phyloP scores from a whole-genome alignment of 2,329 filamentous ascomycete genomes.

The Trichoderma koningiopsis region DNA sequence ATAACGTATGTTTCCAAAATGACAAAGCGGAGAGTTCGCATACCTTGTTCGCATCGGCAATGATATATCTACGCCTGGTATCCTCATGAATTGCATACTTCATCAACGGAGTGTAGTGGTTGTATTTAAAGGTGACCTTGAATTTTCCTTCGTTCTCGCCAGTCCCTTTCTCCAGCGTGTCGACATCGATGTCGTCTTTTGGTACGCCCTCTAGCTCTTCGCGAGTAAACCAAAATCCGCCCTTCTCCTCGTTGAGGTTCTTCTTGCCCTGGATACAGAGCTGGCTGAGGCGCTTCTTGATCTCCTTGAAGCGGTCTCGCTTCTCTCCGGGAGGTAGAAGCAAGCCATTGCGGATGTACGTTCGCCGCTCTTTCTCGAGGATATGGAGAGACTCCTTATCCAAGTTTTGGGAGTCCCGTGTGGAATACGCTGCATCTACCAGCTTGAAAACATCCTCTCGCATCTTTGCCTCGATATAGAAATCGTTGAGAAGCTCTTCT shows the following conservation, averaged over 20 bases:
- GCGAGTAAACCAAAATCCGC: slow-evolving; percentile 75
- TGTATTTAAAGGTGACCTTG: slow-evolving; percentile 80
- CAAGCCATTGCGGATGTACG: slow-evolving; percentile 75
- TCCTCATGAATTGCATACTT: slow-evolving; percentile 75
- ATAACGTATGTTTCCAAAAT: neutral
- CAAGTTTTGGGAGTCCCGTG: slow-evolving; percentile 55
- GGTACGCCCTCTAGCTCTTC: slow-evolving; percentile 77
- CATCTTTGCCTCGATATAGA: slow-evolving; percentile 77
- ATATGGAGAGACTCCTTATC: slow-evolving; percentile 71
- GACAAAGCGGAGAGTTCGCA: neutral
- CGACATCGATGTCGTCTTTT: slow-evolving; percentile 65
- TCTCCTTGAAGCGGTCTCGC: slow-evolving; percentile 81
- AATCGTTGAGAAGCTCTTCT: slow-evolving; percentile 75
- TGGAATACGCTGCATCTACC: slow-evolving; percentile 60
- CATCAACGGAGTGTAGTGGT: slow-evolving; percentile 74
- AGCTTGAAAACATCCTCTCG: slow-evolving; percentile 76
- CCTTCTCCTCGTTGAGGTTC: slow-evolving; percentile 80
- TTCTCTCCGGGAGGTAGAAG: slow-evolving; percentile 69
- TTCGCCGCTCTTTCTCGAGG: slow-evolving; percentile 76
- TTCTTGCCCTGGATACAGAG: slow-evolving; percentile 76
- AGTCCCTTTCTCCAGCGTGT: slow-evolving; percentile 69
- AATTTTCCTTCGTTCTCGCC: slow-evolving; percentile 73
- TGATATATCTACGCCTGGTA: slow-evolving; percentile 67
- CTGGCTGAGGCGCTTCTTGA: slow-evolving; percentile 77
- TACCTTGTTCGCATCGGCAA: slow-evolving; percentile 79